Conservation (phyloP, 2,329 filamentous ascomycete species). For the Fusarium sp. region DNA sequence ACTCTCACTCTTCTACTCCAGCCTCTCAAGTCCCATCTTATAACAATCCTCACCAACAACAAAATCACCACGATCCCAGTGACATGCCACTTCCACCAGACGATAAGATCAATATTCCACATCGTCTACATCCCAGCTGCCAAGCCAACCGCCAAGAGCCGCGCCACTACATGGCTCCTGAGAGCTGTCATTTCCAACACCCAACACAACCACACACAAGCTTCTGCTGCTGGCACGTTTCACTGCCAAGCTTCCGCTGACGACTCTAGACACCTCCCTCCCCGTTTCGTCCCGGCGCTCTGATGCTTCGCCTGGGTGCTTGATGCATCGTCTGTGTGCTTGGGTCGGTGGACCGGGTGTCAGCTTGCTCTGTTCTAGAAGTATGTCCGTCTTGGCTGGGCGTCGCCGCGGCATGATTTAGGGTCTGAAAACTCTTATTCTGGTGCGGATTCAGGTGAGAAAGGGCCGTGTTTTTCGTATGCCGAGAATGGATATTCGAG, state of each 20-base stretch:
- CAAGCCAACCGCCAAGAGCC: conserved; percentile 29
- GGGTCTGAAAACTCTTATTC: neutral
- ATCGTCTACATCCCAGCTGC: neutral
- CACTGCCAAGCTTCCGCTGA: conserved; percentile 11
- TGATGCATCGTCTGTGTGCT: no score
- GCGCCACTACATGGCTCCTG: conserved; percentile 15
- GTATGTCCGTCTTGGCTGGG: conserved; percentile 16
- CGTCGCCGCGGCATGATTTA: neutral
- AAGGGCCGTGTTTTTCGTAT: neutral
- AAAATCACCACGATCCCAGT: neutral
- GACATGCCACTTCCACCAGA: neutral
- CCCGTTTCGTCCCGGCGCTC: neutral
- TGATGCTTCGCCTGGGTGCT: neutral
- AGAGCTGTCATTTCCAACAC: neutral
- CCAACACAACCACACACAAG: conserved; percentile 6
- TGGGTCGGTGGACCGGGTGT: neutral
- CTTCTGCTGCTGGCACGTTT: conserved; percentile 15
- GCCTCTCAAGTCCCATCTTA: no score
- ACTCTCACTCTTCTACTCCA: no score
- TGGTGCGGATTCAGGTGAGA: neutral
- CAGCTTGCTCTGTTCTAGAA: conserved; percentile 7
- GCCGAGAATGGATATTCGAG: neutral
- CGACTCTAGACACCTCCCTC: neutral
- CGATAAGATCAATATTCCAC: neutral
- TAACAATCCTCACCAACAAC: neutral